These are phyloP conservation scores for Anthoceros angustus DNA, from an alignment of 225 moss, liverwort and hornwort genomes.

Conservation along the genomic window DNA sequence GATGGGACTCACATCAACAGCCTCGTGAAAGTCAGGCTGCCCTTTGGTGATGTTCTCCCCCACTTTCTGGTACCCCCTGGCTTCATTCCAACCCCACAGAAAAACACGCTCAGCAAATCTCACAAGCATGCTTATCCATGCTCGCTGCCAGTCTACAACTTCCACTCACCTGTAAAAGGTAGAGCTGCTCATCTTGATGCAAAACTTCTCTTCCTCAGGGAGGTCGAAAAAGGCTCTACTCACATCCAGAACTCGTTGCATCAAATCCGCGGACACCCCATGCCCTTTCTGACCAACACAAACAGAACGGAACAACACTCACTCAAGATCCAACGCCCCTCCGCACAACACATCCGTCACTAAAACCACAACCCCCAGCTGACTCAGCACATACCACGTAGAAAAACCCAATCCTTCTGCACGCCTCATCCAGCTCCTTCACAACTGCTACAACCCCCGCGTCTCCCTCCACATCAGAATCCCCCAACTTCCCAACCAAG, in stretches of 20 bases:
- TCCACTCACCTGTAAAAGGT: slow-evolving; percentile 47
- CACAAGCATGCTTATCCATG: background rate
- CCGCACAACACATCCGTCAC: background rate
- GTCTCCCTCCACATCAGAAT: slow-evolving; percentile 18
- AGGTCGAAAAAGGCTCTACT: slow-evolving; percentile 60
- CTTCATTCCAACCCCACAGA: slow-evolving; percentile 16
- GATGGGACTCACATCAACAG: slow-evolving; percentile 51
- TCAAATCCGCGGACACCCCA: slow-evolving; percentile 45
- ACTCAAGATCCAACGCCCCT: background rate
- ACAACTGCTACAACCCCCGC: slow-evolving; percentile 34
- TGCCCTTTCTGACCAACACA: slow-evolving; percentile 57
- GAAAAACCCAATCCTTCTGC: slow-evolving; percentile 81
- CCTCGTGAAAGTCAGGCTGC: slow-evolving; percentile 71
- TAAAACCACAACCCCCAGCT: background rate
- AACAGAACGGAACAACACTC: background rate
- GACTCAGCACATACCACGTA: slow-evolving; percentile 45
- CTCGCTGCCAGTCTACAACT: background rate
- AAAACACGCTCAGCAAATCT: too few species aligned
- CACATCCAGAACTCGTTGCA: slow-evolving; percentile 48
- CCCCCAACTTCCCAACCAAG: slow-evolving; percentile 29
- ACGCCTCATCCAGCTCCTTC: slow-evolving; percentile 66
- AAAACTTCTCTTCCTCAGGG: slow-evolving; percentile 46
- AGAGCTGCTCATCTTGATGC: slow-evolving; percentile 40
- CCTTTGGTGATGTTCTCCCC: slow-evolving; percentile 78
- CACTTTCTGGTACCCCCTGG: slow-evolving; percentile 87